Percentiles rank a stretch among this genome's conserved stretches.
These are phyloP conservation scores for Ceratocystis ficicola DNA, from an alignment of 2,329 filamentous ascomycete genomes.

Conservation along the genomic window DNA sequence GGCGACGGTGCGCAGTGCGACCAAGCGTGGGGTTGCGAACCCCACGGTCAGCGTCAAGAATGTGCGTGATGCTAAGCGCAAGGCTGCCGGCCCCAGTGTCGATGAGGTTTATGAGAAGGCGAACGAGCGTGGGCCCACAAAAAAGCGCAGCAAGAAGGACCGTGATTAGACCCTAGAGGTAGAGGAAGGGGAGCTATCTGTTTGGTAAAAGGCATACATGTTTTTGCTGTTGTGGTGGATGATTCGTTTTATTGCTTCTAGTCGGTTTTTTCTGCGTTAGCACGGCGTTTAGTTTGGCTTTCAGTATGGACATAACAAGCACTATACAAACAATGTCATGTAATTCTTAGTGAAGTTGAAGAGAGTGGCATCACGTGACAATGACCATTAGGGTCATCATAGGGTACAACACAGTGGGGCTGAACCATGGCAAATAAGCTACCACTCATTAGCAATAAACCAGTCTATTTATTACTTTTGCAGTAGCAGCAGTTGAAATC, in stretches of 20 bases:
- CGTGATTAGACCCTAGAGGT: conserved; percentile 8
- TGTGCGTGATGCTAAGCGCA: conserved; percentile 48
- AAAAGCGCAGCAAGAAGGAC: conserved; percentile 41
- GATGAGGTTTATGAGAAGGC: conserved; percentile 46
- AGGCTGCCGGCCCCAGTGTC: conserved; percentile 46
- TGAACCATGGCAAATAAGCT: no score
- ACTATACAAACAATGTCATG: neutral
- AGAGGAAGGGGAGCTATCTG: neutral
- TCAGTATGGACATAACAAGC: conserved; percentile 7
- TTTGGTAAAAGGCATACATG: conserved; percentile 6
- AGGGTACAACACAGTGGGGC: no score
- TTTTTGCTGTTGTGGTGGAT: neutral
- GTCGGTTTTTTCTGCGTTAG: neutral
- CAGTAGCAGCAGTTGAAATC: neutral
- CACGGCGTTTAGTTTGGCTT: conserved; percentile 7
- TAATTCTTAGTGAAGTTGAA: neutral
- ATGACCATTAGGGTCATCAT: no score
- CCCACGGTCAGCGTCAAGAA: conserved; percentile 76
- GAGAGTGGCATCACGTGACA: neutral
- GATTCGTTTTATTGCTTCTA: neutral
- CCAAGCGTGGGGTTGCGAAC: conserved; percentile 46
- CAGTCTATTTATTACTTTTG: neutral
- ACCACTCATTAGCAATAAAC: no score
- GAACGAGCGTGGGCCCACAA: conserved; percentile 40
- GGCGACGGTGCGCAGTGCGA: conserved; percentile 54